phyloP scores from a whole-genome alignment of 306 rosid species.

The Comarum palustre region DNA sequence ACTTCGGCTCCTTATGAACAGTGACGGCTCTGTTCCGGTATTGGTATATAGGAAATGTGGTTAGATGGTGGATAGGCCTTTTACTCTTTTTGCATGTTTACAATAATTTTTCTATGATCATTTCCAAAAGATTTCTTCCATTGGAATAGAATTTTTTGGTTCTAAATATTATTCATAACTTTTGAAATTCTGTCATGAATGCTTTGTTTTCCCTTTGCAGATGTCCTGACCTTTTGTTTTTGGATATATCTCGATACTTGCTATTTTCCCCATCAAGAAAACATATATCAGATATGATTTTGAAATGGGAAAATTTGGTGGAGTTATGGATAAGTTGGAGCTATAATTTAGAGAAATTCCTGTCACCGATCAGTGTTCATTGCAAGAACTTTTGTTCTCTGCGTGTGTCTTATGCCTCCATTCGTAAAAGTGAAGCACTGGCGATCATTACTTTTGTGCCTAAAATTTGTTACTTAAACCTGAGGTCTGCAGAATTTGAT shows the following conservation, averaged over 20 bases:
- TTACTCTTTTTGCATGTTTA: neutral
- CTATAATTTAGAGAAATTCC: neutral
- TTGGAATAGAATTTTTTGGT: neutral
- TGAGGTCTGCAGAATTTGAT: neutral
- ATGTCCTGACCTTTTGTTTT: neutral
- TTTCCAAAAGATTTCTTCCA: neutral
- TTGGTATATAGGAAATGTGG: too few relatives aligned
- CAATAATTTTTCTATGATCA: neutral
- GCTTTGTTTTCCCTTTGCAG: neutral
- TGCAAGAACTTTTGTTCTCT: neutral
- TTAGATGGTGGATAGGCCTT: neutral
- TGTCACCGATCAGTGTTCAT: neutral
- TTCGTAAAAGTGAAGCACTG: neutral
- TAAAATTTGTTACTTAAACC: neutral
- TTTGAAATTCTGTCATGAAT: neutral
- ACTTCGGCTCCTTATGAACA: too few relatives aligned
- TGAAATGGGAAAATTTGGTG: neutral
- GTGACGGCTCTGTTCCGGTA: too few relatives aligned
- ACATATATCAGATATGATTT: neutral
- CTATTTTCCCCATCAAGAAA: neutral
- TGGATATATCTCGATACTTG: neutral
- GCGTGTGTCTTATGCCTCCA: neutral
- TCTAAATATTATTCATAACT: neutral
- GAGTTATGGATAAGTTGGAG: neutral
- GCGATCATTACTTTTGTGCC: neutral